phyloP scores from a whole-genome alignment of 495 filamentous ascomycete species.

The Xylaria flabelliformis region DNA sequence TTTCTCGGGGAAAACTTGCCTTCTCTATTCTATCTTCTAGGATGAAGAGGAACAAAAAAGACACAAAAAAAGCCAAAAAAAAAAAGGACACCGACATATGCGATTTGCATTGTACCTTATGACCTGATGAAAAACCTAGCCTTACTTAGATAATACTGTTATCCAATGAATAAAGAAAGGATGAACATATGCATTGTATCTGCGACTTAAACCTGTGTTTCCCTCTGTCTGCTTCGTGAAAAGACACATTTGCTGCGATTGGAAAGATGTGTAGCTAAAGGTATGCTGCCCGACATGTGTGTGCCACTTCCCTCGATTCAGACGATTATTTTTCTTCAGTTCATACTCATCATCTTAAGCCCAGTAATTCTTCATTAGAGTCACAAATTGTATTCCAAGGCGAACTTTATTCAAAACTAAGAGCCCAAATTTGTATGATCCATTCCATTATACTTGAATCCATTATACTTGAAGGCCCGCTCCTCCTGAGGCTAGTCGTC shows the following conservation, averaged over 20 bases:
- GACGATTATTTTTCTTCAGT: neutral
- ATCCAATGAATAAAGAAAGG: neutral
- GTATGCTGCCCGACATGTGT: no score
- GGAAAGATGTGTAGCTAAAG: no score
- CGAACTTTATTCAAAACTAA: neutral
- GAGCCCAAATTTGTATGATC: neutral
- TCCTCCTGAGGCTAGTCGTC: neutral
- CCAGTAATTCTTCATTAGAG: neutral
- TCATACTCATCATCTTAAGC: neutral
- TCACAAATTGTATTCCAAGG: neutral
- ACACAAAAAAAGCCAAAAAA: neutral
- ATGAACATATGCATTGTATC: neutral
- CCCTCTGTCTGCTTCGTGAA: neutral
- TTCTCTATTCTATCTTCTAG: neutral
- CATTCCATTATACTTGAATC: neutral
- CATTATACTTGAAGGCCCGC: neutral
- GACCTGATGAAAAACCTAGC: conserved; percentile 1
- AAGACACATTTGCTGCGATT: neutral
- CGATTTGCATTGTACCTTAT: neutral
- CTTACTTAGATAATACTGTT: conserved; percentile 1
- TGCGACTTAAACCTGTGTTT: neutral
- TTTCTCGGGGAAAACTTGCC: neutral
- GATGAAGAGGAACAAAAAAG: neutral
- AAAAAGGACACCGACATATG: neutral
- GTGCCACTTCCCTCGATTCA: neutral